These are phyloP conservation scores for Phoma sp. DNA, from an alignment of 2,329 filamentous ascomycete genomes.

Conservation along the genomic window DNA sequence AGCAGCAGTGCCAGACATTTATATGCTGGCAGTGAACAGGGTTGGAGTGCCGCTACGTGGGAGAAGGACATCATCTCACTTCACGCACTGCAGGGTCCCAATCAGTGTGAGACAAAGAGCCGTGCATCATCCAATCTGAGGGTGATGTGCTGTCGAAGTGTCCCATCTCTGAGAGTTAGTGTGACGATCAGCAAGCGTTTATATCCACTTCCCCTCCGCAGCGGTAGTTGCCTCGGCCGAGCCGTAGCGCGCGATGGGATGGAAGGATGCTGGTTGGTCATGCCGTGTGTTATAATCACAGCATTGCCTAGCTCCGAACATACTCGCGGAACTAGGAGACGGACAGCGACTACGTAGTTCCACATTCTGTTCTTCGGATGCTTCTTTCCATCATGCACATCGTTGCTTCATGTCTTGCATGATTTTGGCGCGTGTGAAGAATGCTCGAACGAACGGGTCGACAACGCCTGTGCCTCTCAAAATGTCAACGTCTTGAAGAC, in stretches of 20 bases:
- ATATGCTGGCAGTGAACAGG: neutral
- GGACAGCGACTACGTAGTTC: neutral
- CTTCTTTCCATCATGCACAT: too few species aligned
- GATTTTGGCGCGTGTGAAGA: too few species aligned
- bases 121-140: neutral
- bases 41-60: neutral
- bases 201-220: neutral
- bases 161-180: neutral
- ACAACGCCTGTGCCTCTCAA: neutral
- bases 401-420: too few species aligned
- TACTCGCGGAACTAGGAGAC: neutral
- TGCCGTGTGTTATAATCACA: neutral
- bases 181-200: slow-evolving; percentile 3
- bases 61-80: neutral
- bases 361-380: neutral
- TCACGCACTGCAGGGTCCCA: neutral
- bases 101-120: neutral
- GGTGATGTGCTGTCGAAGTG: neutral
- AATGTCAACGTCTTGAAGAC: neutral
- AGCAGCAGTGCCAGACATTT: neutral
- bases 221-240: slow-evolving; percentile 2
- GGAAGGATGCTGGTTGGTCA: neutral
- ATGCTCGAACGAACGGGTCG: too few species aligned
- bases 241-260: neutral
- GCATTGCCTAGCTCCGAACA: neutral